Conservation (phyloP, 345 rosid species). For the Kandelia obovata region DNA sequence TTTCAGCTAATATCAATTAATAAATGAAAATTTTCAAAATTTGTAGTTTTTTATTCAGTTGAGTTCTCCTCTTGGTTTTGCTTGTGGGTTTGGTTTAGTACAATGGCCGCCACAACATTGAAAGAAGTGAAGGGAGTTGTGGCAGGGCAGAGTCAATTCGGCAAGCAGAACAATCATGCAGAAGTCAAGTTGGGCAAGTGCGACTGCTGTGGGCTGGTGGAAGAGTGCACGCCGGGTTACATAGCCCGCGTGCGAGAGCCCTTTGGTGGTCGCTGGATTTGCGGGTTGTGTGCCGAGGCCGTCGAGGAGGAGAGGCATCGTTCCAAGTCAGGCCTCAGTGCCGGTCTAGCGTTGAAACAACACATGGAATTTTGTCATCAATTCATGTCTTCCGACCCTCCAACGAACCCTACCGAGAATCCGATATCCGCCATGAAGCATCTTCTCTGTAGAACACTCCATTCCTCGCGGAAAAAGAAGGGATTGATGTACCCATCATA, state of each 20-base stretch:
- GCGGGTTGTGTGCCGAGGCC: slow-evolving; percentile 72
- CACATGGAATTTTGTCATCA: slow-evolving; percentile 56
- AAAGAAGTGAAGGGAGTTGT: background rate
- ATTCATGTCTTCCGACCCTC: slow-evolving; percentile 41
- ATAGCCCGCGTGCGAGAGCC: slow-evolving; percentile 47
- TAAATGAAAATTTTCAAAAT: too few species aligned
- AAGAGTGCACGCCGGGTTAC: slow-evolving; percentile 67
- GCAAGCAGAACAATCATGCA: background rate
- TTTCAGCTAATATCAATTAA: too few species aligned
- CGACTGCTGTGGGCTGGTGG: slow-evolving; percentile 64
- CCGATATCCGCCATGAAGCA: slow-evolving; percentile 41
- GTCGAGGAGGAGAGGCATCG: slow-evolving; percentile 52
- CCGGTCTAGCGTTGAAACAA: slow-evolving; percentile 52
- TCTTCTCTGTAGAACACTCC: slow-evolving; percentile 34
- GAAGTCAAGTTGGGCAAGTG: slow-evolving; percentile 50
- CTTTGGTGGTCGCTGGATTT: slow-evolving; percentile 62
- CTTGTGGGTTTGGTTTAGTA: too few species aligned
- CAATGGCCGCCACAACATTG: too few species aligned
- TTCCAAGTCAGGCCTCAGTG: slow-evolving; percentile 29
- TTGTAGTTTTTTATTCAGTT: too few species aligned
- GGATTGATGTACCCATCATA: background rate
- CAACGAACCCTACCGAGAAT: slow-evolving; percentile 29
- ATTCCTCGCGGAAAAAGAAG: slow-evolving; percentile 33
- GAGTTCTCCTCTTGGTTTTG: too few species aligned
- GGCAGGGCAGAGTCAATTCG: background rate